Percentiles rank a stretch among this genome's conserved stretches.
Conservation (phyloP, 345 rosid genomes). For the Gossypioides kirkii region DNA sequence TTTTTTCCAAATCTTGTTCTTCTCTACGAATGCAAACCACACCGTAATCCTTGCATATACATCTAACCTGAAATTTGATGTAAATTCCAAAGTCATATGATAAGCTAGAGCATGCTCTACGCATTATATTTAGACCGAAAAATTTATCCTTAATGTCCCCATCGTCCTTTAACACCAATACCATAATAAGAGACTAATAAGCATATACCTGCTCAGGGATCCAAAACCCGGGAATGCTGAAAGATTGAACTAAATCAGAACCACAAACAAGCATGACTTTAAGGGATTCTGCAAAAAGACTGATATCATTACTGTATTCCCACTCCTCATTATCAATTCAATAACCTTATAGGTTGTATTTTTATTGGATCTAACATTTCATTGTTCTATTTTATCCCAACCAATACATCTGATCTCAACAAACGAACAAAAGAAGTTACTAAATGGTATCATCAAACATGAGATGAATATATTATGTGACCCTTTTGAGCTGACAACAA, state of each 20-base stretch:
- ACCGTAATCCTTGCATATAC: constrained; percentile 71
- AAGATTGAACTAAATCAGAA: constrained; percentile 83
- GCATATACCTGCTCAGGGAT: constrained; percentile 68
- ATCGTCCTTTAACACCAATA: background rate
- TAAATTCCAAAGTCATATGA: background rate
- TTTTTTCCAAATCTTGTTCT: constrained; percentile 63
- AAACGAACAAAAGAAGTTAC: no score
- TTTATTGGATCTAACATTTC: no score
- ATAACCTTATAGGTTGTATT: no score
- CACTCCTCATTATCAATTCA: no score
- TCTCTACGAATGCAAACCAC: constrained; percentile 83
- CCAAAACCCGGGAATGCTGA: constrained; percentile 75
- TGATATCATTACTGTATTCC: background rate
- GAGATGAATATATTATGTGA: no score
- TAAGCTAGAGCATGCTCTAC: background rate
- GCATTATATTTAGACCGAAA: background rate
- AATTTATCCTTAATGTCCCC: background rate
- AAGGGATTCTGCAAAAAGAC: constrained; percentile 44
- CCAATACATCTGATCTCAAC: no score
- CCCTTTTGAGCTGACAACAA: no score
- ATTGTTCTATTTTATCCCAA: no score
- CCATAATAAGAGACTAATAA: background rate
- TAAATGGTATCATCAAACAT: no score
- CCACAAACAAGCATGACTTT: constrained; percentile 87
- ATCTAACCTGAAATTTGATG: constrained; percentile 39